Conservation (phyloP, 2,329 filamentous ascomycete species). For the Fusarium ramigenum region DNA sequence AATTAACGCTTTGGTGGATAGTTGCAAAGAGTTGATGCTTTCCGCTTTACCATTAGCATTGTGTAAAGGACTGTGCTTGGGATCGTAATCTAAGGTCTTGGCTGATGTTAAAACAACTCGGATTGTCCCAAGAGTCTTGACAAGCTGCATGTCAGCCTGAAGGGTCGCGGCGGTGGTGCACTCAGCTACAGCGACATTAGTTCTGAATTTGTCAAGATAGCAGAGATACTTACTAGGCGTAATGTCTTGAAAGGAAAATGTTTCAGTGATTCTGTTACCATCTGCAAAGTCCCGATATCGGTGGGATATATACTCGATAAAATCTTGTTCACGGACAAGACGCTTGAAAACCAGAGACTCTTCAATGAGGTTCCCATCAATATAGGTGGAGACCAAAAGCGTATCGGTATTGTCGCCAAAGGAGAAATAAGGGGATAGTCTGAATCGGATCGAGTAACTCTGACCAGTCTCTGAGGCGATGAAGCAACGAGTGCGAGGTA, state of each 20-base stretch:
- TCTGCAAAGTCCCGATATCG: background rate
- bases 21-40: background rate
- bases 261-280: background rate
- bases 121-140: background rate
- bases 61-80: too few relatives aligned
- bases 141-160: background rate
- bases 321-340: background rate
- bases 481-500: background rate
- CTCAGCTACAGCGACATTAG: background rate
- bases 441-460: background rate
- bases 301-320: background rate
- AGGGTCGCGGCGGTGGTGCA: background rate
- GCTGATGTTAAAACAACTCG: too few relatives aligned
- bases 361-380: background rate
- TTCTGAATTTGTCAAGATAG: background rate
- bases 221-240: background rate
- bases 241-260: background rate
- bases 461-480: background rate
- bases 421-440: background rate
- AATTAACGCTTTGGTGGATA: rapidly evolving
- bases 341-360: background rate
- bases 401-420: background rate
- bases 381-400: background rate
- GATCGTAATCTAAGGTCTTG: too few relatives aligned
- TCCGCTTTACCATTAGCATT: background rate